Base-by-base conservation (phyloP, 2,329 filamentous ascomycete genomes). In the Xylariaceae sp. region DNA sequence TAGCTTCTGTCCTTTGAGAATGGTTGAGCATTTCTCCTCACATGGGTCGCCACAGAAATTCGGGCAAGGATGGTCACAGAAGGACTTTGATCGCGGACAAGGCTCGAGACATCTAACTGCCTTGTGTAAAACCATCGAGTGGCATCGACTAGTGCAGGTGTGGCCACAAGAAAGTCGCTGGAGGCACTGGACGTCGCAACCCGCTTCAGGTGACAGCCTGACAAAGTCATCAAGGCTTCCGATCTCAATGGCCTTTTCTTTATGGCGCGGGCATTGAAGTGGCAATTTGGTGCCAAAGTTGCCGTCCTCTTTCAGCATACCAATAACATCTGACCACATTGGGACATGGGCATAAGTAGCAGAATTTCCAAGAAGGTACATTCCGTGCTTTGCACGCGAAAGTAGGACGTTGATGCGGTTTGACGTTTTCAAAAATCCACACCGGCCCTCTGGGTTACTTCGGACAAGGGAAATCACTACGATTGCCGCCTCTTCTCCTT, bases 401-500 rank as follows among this genome's bases (percentile, higher is more conserved):
- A 91, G 74, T 0, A 90, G 75, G 0, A 91, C 87, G 53, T 91
- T 90, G 71, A 91, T 86, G 0, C 87, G 80, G 62, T 92, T 90
- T 0, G 80, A 75, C 0, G 85, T 87, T 29, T 75, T 81, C 1
- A 93, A 75, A 58, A 92, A 93, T 0, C 90, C 90, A 21, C 82
- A 81, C 8, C 79, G 82, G 8, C 73, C 75, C 6, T 80, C 64
- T 0, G 70, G 60, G 63, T 93, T 93, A 73, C 88, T 90, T 31
- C 89, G 82, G 0, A 91, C 88, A 0, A 93, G 76, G 0, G 87
- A 90, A 0, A 92, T 76, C 4, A 93, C 76, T 0, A 92, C 77
- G 6, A 93, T 75, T 51, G 89, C 87, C 2, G 85, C 86, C 65
- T 93, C 89, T 66, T 93, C 89, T 0, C 89, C 90, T 65, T 93